phyloP scores from a whole-genome alignment of 2,329 filamentous ascomycete genomes.

The Monosporascus sp. region DNA sequence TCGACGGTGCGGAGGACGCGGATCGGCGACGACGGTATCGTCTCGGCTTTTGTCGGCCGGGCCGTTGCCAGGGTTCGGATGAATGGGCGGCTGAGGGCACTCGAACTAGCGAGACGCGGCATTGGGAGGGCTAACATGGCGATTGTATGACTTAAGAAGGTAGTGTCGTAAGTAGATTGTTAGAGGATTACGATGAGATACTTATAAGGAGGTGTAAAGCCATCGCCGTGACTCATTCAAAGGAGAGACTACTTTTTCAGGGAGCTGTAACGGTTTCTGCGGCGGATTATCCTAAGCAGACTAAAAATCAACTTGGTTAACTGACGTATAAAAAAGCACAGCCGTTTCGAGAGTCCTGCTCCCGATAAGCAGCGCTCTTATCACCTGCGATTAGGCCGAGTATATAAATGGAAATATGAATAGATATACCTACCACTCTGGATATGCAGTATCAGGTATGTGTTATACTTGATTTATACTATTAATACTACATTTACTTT shows the following conservation, averaged over 20 bases:
- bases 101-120: constrained; percentile 16
- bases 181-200: constrained; percentile 9
- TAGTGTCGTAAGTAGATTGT: constrained; percentile 1
- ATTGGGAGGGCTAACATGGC: constrained; percentile 19
- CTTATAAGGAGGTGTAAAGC: constrained; percentile 16
- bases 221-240: constrained; percentile 20
- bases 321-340: too few relatives aligned
- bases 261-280: constrained; percentile 25
- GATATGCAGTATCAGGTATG: too few relatives aligned
- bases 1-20: constrained; percentile 72
- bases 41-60: constrained; percentile 29
- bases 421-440: too few relatives aligned
- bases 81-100: constrained; percentile 10
- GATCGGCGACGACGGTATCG: constrained; percentile 53
- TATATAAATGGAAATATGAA: too few relatives aligned
- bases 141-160: background rate
- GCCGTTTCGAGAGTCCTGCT: too few relatives aligned
- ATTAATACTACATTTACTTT: too few relatives aligned
- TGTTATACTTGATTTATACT: too few relatives aligned
- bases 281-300: constrained; percentile 23
- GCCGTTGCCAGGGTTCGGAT: constrained; percentile 18
- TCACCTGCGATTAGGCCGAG: too few relatives aligned
- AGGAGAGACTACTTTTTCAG: constrained; percentile 10
- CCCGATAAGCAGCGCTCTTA: too few relatives aligned
- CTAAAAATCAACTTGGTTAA: background rate